Percentiles rank a stretch among this genome's conserved stretches.
Conservation (phyloP, 2,329 filamentous ascomycete genomes). For the Xylaria hypoxylon region DNA sequence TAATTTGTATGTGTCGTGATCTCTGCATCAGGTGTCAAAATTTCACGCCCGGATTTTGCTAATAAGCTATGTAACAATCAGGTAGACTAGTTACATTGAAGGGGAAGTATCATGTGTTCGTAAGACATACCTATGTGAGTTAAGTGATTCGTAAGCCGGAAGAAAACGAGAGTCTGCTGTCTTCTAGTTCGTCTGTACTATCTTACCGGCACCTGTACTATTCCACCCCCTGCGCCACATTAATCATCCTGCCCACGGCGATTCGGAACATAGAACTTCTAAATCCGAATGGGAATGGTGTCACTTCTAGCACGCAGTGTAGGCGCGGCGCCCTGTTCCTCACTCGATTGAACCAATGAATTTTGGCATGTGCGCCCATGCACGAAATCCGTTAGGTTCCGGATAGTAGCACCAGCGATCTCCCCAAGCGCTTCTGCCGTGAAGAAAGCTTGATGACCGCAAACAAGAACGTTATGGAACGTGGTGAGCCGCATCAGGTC, state of each 20-base stretch:
- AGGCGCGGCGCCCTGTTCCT: conserved; percentile 18
- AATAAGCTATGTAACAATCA: neutral
- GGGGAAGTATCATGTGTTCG: neutral
- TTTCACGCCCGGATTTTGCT: too few relatives aligned
- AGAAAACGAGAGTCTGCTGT: neutral
- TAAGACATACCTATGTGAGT: neutral
- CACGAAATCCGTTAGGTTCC: conserved; percentile 65
- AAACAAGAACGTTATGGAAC: conserved; percentile 75
- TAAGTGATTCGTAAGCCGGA: neutral
- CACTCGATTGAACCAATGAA: conserved; percentile 39
- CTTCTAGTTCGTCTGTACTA: neutral
- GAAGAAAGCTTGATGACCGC: conserved; percentile 77
- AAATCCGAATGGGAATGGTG: conserved; percentile 54
- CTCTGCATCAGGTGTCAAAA: neutral
- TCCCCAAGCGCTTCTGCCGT: conserved; percentile 73
- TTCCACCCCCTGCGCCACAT: too few relatives aligned
- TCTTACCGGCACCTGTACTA: neutral
- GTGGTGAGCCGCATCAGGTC: conserved; percentile 74
- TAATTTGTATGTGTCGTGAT: neutral
- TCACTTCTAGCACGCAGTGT: conserved; percentile 40
- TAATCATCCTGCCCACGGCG: neutral
- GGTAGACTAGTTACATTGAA: neutral
- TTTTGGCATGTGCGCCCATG: conserved; percentile 42
- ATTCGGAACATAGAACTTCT: conserved; percentile 16
- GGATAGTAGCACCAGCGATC: conserved; percentile 70